A percentile compares a stretch with the other conserved stretches of the same genome.
These are phyloP conservation scores for Solanum sparsipilum DNA, from an alignment of 257 asterid species.

Conservation along the genomic window DNA sequence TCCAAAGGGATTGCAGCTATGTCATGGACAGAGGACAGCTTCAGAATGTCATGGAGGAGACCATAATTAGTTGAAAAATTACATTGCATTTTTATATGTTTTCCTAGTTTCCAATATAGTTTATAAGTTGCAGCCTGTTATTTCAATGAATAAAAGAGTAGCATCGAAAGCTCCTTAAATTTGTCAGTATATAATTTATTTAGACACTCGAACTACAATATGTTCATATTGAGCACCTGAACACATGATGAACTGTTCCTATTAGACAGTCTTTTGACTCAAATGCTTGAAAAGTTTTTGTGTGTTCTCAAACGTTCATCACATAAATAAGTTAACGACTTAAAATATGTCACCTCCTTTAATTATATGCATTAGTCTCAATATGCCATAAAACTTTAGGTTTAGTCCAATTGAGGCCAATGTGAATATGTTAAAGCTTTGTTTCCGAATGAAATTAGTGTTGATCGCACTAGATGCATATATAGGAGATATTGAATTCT, in stretches of 20 bases:
- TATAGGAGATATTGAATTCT: background rate
- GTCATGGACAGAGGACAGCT: conserved; percentile 34
- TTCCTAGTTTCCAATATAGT: background rate
- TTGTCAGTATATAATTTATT: background rate
- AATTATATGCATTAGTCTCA: background rate
- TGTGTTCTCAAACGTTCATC: background rate
- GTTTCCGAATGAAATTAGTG: background rate
- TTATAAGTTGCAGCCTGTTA: background rate
- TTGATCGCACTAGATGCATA: background rate
- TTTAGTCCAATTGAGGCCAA: background rate
- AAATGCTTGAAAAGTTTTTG: background rate
- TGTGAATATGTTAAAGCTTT: background rate
- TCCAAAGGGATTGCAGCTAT: conserved; percentile 6
- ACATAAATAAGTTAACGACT: background rate
- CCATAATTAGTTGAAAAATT: background rate
- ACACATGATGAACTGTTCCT: background rate
- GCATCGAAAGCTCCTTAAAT: background rate
- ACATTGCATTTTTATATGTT: background rate
- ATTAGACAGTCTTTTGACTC: background rate
- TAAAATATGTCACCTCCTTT: background rate
- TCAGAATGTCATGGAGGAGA: conserved; percentile 19
- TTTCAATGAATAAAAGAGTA: background rate
- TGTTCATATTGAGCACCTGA: background rate
- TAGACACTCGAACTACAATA: background rate
- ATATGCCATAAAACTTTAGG: background rate